Conservation (phyloP, 768 basidiomycete species). For the Saitozyma podzolica region DNA sequence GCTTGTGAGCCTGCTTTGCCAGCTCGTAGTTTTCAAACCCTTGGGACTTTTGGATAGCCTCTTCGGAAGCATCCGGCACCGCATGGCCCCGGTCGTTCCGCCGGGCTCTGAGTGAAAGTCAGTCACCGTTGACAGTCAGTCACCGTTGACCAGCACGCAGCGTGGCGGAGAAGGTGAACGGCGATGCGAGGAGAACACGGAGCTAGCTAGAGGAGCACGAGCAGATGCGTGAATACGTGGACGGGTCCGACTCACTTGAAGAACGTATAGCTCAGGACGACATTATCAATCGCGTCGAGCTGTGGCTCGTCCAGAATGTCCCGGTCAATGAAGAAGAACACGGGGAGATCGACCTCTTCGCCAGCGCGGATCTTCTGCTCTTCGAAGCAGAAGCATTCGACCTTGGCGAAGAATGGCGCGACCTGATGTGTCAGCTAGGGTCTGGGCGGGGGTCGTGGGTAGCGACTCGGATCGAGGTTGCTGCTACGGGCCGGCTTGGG, state of each 20-base stretch:
- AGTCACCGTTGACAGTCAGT: too few species aligned
- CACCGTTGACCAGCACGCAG: too few species aligned
- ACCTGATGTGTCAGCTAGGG: conserved; percentile 59
- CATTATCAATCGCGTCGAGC: conserved; percentile 80
- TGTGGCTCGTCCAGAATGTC: conserved; percentile 91
- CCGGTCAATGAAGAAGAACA: conserved; percentile 98
- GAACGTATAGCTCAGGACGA: conserved; percentile 95
- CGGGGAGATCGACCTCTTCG: conserved; percentile 96
- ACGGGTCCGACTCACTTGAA: conserved; percentile 67
- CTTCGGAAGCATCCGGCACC: conserved; percentile 84
- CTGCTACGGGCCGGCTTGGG: too few species aligned
- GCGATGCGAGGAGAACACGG: too few species aligned
- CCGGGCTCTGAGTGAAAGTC: conserved; percentile 77
- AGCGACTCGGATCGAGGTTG: too few species aligned
- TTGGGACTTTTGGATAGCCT: conserved; percentile 73
- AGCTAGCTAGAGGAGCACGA: background rate
- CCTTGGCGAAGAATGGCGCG: conserved; percentile 98
- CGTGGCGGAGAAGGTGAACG: too few species aligned
- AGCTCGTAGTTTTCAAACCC: conserved; percentile 58
- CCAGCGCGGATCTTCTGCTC: conserved; percentile 91
- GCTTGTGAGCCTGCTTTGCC: conserved; percentile 32
- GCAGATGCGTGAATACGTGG: background rate
- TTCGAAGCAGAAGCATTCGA: conserved; percentile 99
- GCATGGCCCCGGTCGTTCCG: conserved; percentile 80
- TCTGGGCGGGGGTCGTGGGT: too few species aligned